A percentile compares a stretch with the other conserved stretches of the same genome.
Conservation (phyloP, 2,329 filamentous ascomycete genomes). For the Trichophyton benhamiae region DNA sequence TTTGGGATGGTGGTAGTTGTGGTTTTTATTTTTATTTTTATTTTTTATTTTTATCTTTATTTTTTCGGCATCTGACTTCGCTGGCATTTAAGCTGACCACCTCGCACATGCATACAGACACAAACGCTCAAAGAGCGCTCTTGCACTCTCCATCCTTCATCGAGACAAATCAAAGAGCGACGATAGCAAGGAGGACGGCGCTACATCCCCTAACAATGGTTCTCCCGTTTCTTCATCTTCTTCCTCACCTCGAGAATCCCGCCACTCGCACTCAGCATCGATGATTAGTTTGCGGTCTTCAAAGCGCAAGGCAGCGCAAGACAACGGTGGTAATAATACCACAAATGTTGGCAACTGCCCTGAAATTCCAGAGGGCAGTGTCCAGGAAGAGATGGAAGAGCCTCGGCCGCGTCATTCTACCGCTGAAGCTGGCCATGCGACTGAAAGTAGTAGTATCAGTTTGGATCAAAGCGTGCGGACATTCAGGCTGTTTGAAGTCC, state of each 20-base stretch:
- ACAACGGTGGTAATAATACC: constrained; percentile 3
- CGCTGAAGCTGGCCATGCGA: constrained; percentile 21
- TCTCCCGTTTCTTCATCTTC: constrained; percentile 21
- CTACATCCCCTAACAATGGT: constrained; percentile 13
- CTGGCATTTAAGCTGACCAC: background rate
- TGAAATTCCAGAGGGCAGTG: constrained; percentile 17
- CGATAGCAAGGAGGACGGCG: constrained; percentile 27
- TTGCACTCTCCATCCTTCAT: constrained; percentile 43
- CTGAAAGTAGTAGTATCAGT: constrained; percentile 32
- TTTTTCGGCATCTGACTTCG: constrained; percentile 1
- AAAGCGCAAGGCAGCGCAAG: constrained; percentile 21
- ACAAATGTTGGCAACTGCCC: constrained; percentile 11
- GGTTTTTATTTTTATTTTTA: too few relatives aligned
- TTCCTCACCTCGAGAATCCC: constrained; percentile 17
- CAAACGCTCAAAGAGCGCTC: constrained; percentile 43
- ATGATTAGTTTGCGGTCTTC: constrained; percentile 23
- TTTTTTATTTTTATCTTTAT: too few relatives aligned
- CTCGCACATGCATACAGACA: constrained; percentile 23
- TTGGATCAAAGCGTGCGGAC: constrained; percentile 91
- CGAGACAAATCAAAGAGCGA: constrained; percentile 38
- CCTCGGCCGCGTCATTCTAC: constrained; percentile 23
- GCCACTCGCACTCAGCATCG: constrained; percentile 19
- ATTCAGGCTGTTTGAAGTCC: constrained; percentile 84
- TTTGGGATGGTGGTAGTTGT: background rate
- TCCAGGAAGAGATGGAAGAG: constrained; percentile 18